Evolutionary conservation across 805 yeast species (phyloP).

Genomic region (Candida taoyuanica): DNA sequence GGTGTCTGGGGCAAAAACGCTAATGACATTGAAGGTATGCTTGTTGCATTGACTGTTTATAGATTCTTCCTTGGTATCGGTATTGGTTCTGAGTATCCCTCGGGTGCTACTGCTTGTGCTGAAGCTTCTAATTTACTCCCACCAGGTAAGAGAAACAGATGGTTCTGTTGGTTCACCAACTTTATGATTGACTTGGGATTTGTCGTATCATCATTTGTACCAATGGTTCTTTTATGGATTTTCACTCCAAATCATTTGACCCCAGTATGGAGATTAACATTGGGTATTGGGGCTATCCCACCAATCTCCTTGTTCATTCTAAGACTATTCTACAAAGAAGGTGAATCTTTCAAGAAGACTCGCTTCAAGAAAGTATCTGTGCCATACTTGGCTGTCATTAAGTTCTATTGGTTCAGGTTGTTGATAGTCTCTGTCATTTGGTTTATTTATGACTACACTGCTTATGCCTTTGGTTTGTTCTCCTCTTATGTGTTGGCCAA

Average conservation of each 20-base stretch:
- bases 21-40: constrained; percentile 56
- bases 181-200: constrained; percentile 85
- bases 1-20: constrained; percentile 75
- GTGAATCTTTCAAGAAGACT: constrained; percentile 63
- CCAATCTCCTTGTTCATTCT: constrained; percentile 74
- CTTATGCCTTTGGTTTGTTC: constrained; percentile 83
- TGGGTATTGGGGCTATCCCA: constrained; percentile 87
- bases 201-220: constrained; percentile 78
- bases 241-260: constrained; percentile 64
- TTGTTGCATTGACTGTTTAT: constrained; percentile 78
- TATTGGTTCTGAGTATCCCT: constrained; percentile 93
- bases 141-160: constrained; percentile 82
- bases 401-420: constrained; percentile 82
- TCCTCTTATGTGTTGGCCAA: constrained; percentile 63
- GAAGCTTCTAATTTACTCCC: constrained; percentile 80
- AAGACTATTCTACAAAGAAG: constrained; percentile 72
- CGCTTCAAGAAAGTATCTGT: constrained; percentile 57
- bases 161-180: constrained; percentile 86
- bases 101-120: constrained; percentile 90
- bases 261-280: constrained; percentile 87
- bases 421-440: constrained; percentile 69
- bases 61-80: constrained; percentile 88
- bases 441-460: constrained; percentile 88
- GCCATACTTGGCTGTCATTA: constrained; percentile 67
- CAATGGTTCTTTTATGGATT: constrained; percentile 82